These are phyloP conservation scores for Fusarium liriodendri DNA, from an alignment of 2,329 filamentous ascomycete species.

Conservation along the genomic window DNA sequence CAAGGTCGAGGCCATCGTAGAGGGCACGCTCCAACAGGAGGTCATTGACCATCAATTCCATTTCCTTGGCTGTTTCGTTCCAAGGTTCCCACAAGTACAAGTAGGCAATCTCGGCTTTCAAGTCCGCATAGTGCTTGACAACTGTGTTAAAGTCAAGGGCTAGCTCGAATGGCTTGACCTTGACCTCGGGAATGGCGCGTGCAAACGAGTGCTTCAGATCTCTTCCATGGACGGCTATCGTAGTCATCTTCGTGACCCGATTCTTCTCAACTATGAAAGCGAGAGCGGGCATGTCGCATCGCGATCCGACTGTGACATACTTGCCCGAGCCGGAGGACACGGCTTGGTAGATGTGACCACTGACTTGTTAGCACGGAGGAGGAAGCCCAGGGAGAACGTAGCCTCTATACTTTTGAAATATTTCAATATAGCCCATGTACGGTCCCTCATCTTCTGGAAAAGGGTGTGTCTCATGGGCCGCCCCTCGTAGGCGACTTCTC, in stretches of 20 bases:
- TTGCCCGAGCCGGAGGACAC: constrained; percentile 45
- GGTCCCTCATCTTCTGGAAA: constrained; percentile 39
- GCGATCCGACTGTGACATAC: constrained; percentile 37
- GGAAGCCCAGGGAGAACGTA: not conserved
- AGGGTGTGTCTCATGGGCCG: constrained; percentile 2
- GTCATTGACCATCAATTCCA: constrained; percentile 43
- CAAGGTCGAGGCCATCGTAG: constrained; percentile 42
- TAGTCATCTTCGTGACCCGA: constrained; percentile 31
- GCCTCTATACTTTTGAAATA: constrained; percentile 41
- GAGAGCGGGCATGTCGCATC: constrained; percentile 30
- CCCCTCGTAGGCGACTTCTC: constrained; percentile 10
- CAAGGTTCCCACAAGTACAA: constrained; percentile 15
- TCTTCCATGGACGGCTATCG: constrained; percentile 47
- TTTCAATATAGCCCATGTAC: constrained; percentile 41
- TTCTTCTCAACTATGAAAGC: constrained; percentile 46
- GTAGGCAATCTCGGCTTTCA: constrained; percentile 32
- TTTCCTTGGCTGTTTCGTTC: constrained; percentile 35
- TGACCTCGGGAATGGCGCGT: constrained; percentile 47
- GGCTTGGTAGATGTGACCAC: constrained; percentile 40
- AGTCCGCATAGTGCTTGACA: constrained; percentile 38
- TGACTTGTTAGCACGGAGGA: constrained; percentile 21
- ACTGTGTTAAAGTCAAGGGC: constrained; percentile 38
- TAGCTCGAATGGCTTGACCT: constrained; percentile 9
- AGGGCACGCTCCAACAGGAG: constrained; percentile 43
- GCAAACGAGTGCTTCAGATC: constrained; percentile 52